Evolutionary conservation across 441 rosid genomes (phyloP), one percentile per base, ranked within the genome.

Genomic region (Populus hybrid): DNA sequence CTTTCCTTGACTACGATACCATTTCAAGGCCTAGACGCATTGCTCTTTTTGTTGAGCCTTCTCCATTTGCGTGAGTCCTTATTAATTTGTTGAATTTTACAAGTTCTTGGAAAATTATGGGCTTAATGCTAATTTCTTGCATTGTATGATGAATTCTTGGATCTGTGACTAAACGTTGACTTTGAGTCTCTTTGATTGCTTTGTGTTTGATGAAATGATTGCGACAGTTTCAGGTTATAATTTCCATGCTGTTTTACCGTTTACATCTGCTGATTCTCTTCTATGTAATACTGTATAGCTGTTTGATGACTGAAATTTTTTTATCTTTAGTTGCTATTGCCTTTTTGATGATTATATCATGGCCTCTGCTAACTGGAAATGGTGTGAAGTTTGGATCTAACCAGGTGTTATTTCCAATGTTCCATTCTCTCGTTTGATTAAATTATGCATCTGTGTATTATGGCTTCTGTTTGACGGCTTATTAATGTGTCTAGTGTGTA

Each of bases 21-120:
- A 81, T 72, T 79, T 84, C 93, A 2, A 87, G 82, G 77, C 97
- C 99, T 20, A 88, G 97, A 18, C 91, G 98, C 10, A 95, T 95
- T 79, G 99, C 93, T 80, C 95, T 95, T 67, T 95, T 95, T 78
- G 94, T 95, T 36, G 99, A 95, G 90, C 99, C 99, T 75, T 95
- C 99, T 10, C 99, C 99, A 24, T 95, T 95, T 76, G 90, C 99
- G 99, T 95, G 81, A 89, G 97, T 88, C 38, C 8, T 63, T 67
- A 11, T 61, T 50, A 61, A 34, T 40, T 67, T 57, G 50, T 64
- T 59, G 34, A 18, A 28, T 76, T 32, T 76, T 74, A 59, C 10
- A 72, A 73, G 70, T 36, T 3, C 11, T 64, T 32, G 2, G 8
- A 12, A 42, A 63, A 24, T 30, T 20, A 32, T n/a, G 72, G 2